phyloP scores from a whole-genome alignment of 75 land plant genomes.

The Selaginella tamariscina region DNA sequence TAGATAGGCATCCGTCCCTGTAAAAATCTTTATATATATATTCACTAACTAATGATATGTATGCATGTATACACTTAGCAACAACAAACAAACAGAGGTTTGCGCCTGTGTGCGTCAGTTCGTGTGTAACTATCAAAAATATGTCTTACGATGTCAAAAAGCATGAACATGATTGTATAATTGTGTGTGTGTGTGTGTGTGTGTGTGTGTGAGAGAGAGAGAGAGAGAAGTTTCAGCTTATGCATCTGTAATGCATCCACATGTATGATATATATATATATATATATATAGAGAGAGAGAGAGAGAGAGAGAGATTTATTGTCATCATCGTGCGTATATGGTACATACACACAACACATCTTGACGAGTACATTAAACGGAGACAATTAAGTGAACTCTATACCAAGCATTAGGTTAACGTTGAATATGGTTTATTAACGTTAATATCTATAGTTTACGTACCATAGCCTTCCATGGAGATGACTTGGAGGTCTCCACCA shows the following conservation, averaged over 20 bases:
- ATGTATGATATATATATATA: too few species aligned
- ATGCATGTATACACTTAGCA: neutral
- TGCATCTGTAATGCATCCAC: too few species aligned
- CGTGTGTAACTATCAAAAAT: neutral
- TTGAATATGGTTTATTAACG: too few species aligned
- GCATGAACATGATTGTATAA: neutral
- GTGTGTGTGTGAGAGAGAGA: too few species aligned
- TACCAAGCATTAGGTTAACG: neutral
- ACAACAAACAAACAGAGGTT: conserved; percentile 9
- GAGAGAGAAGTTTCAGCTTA: too few species aligned
- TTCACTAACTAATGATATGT: neutral
- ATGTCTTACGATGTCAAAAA: neutral
- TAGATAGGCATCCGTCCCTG: conserved; percentile 11
- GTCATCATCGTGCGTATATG: neutral
- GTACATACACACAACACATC: neutral
- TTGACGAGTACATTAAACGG: neutral
- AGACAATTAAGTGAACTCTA: neutral
- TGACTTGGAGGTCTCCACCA: conserved; percentile 10
- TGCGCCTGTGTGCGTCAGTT: neutral
- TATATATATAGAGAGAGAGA: too few species aligned
- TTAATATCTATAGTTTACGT: too few species aligned
- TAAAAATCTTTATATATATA: neutral
- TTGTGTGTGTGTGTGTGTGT: too few species aligned
- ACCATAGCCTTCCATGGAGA: conserved; percentile 13
- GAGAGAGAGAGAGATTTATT: too few species aligned